Evolutionary conservation across 495 filamentous ascomycete genomes (phyloP), one percentile per base, ranked within the genome.

Genomic region (Lepidopterella palustris): DNA sequence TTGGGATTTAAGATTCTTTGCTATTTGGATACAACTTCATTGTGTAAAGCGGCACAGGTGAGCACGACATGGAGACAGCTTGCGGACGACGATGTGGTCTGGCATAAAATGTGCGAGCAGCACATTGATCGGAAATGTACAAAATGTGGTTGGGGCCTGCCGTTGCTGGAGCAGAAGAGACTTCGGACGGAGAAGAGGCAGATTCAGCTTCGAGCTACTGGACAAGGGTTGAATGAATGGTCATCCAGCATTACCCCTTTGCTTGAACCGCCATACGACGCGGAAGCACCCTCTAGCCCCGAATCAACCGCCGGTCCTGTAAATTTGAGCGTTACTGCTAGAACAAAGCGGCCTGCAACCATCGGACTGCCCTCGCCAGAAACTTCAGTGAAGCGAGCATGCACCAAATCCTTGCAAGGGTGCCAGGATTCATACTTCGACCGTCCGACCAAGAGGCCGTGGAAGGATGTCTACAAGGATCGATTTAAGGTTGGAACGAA

Each of bases 61-160:
- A 96, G 90, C 70, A 84, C 83, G 56, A 80, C 84, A 57, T 99
- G 93, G 93, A 82, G 87, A 57, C 79, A 79, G 53, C 72, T 99
- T 25, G 93, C 93, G 1, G 95, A 97, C 70, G 91, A 96, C 68
- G 92, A 99, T 73, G 86, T 96, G 24, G 93, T 99, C 1, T 99
- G 93, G 93, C 92, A 97, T 64, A 87, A 85, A 56, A 97, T 99
- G 92, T 99, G 93, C 68, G 92, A 97, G 75, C 93, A 99, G 68
- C 93, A 99, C 67, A 97, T 96, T 55, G 90, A 93, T 65, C 80
- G 92, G 51, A 97, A 96, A 71, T 99, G 93, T 74, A 91, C 85
- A 50, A 97, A 96, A 70, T 99, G 93, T 68, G 92, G 95, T 15
- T 96, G 90, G 91, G 93, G 93, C 3, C 71, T 99, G 48, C 93